Evolutionary conservation across 208 protist genomes (phyloP).

Genomic region (Histomonas meleagridis): DNA sequence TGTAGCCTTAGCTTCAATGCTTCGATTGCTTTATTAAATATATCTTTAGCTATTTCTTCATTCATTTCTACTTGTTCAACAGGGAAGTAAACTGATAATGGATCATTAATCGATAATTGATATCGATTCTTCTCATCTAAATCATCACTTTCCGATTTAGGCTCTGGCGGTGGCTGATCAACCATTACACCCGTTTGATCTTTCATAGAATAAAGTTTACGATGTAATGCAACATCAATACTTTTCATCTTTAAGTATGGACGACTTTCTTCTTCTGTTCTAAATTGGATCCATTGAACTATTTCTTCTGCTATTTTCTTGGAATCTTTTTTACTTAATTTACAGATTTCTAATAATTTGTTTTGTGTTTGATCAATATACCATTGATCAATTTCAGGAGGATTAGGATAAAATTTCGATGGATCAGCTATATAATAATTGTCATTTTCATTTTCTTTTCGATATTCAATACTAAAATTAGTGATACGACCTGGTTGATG

Average conservation of each 20-base stretch:
- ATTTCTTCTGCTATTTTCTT: neutral
- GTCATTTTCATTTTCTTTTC: neutral
- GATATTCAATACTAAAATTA: neutral
- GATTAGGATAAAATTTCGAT: neutral
- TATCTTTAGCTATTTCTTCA: neutral
- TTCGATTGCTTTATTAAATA: neutral
- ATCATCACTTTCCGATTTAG: neutral
- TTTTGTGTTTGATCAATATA: neutral
- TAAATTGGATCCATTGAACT: conserved; percentile 18
- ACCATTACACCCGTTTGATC: neutral
- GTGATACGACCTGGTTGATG: neutral
- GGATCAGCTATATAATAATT: neutral
- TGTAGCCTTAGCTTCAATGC: neutral
- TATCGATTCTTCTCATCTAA: neutral
- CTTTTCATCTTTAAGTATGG: conserved; percentile 28
- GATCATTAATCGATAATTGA: neutral
- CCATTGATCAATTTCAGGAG: conserved; percentile 1
- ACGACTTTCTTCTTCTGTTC: neutral
- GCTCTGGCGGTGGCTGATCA: conserved; percentile 22
- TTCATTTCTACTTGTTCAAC: neutral
- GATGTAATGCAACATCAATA: conserved; percentile 13
- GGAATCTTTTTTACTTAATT: neutral
- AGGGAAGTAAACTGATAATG: conserved; percentile 26
- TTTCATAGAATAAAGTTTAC: neutral
- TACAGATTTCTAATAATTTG: neutral